Percentiles rank a stretch among this genome's conserved stretches.
These are phyloP conservation scores for Pseudophaeomoniella oleicola DNA, from an alignment of 2,329 filamentous ascomycete species.

Conservation along the genomic window DNA sequence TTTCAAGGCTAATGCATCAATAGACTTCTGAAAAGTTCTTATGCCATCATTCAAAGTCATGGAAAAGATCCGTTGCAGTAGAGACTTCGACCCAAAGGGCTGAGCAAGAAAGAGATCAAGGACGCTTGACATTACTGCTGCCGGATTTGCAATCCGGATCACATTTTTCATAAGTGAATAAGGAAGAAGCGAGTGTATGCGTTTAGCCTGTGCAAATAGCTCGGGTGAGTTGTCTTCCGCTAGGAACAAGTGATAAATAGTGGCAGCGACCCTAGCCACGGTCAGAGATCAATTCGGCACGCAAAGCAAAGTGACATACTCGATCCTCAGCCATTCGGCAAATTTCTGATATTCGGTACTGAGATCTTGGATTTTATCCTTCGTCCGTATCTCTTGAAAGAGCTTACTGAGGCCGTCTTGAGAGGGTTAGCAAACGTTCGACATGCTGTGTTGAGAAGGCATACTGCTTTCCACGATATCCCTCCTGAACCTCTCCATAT, in stretches of 20 bases:
- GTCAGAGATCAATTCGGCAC: background rate
- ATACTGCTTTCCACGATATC: conserved; percentile 58
- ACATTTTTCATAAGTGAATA: conserved; percentile 93
- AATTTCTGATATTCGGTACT: conserved; percentile 97
- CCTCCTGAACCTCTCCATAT: conserved; percentile 73
- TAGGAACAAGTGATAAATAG: conserved; percentile 91
- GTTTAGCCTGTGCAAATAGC: conserved; percentile 82
- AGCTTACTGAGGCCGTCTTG: conserved; percentile 75
- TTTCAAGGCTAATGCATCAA: conserved; percentile 61
- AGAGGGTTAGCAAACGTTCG: conserved; percentile 4
- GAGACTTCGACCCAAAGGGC: conserved; percentile 75
- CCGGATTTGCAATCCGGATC: conserved; percentile 89
- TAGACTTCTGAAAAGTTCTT: conserved; percentile 67
- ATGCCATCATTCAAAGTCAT: conserved; percentile 87
- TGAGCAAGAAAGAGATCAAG: conserved; percentile 92
- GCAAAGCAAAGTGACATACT: conserved; percentile 29
- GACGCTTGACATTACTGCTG: conserved; percentile 90
- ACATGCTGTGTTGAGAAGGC: conserved; percentile 15
- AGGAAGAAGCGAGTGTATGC: conserved; percentile 87
- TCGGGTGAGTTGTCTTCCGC: conserved; percentile 97
- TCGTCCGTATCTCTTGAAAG: conserved; percentile 84
- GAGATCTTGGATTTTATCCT: conserved; percentile 72
- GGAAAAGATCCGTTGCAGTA: conserved; percentile 89
- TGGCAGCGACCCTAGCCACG: conserved; percentile 63
- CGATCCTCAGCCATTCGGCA: conserved; percentile 93